Percentiles rank a stretch among this genome's conserved stretches.
Evolutionary conservation across 257 asterid genomes (phyloP).

Genomic region (Forsythia viridissima): DNA sequence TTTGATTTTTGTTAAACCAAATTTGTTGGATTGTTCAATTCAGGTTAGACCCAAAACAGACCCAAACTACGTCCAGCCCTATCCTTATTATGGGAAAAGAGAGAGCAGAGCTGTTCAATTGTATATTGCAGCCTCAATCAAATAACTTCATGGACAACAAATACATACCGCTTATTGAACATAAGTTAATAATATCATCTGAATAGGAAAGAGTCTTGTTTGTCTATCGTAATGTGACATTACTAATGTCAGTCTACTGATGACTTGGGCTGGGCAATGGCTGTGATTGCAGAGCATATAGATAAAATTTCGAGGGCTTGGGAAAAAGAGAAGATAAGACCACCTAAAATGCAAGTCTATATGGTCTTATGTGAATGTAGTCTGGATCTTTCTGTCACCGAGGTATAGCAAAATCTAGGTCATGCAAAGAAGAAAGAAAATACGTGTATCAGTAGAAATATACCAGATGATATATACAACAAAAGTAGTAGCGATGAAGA

Average conservation of each 20-base stretch:
- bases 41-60: no score
- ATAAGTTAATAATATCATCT: neutral
- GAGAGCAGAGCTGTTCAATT: neutral
- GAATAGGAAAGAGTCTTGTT: neutral
- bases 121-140: neutral
- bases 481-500: neutral
- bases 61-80: no score
- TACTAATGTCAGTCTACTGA: neutral
- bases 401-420: constrained; percentile 52
- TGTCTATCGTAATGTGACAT: constrained; percentile 3
- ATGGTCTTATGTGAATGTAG: constrained; percentile 15
- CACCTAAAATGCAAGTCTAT: constrained; percentile 17
- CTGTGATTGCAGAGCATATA: neutral
- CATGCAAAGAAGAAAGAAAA: constrained; percentile 28
- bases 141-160: neutral
- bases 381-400: constrained; percentile 44
- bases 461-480: neutral
- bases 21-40: no score
- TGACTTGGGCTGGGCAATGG: neutral
- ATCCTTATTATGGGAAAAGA: neutral
- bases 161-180: neutral
- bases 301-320: neutral
- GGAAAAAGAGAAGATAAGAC: neutral
- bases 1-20: no score
- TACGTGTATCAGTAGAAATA: constrained; percentile 27